phyloP scores from a whole-genome alignment of 176 grass and related monocot genomes.

The Oryza longistaminata region DNA sequence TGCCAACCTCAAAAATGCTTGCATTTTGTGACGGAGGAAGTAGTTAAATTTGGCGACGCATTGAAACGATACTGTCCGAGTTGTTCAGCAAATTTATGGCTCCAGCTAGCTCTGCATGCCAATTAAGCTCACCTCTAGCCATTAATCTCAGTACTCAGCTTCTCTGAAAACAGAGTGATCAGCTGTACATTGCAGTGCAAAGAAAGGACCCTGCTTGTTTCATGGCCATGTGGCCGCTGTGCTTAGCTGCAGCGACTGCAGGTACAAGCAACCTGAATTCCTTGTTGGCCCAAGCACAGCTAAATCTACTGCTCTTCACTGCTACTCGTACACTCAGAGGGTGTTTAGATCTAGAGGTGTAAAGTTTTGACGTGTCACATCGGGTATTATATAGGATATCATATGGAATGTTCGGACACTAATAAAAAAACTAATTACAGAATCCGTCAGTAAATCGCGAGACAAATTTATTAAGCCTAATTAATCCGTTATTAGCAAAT shows the following conservation, averaged over 20 bases:
- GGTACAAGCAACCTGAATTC: neutral
- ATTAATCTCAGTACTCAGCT: neutral
- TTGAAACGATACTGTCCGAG: neutral
- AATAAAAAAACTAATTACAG: too few species aligned
- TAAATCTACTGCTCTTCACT: neutral
- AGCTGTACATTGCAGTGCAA: neutral
- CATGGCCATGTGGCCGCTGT: neutral
- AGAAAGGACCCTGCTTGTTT: neutral
- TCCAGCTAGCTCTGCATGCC: neutral
- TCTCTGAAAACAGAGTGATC: neutral
- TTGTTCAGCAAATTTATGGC: neutral
- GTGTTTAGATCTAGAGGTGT: too few species aligned
- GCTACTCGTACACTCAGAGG: neutral
- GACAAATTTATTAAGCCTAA: too few species aligned
- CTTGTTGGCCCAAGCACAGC: neutral
- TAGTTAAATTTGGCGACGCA: neutral
- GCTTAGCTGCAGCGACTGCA: neutral
- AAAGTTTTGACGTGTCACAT: too few species aligned
- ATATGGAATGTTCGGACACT: too few species aligned
- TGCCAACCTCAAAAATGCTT: too few species aligned
- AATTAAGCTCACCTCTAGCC: neutral
- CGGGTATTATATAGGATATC: too few species aligned
- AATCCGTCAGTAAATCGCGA: too few species aligned
- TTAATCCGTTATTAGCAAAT: too few species aligned
- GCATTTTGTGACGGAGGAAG: too few species aligned